A percentile compares a stretch with the other conserved stretches of the same genome.
Evolutionary conservation across 768 basidiomycete genomes (phyloP).

Genomic region (Rhizopogon roseolus): DNA sequence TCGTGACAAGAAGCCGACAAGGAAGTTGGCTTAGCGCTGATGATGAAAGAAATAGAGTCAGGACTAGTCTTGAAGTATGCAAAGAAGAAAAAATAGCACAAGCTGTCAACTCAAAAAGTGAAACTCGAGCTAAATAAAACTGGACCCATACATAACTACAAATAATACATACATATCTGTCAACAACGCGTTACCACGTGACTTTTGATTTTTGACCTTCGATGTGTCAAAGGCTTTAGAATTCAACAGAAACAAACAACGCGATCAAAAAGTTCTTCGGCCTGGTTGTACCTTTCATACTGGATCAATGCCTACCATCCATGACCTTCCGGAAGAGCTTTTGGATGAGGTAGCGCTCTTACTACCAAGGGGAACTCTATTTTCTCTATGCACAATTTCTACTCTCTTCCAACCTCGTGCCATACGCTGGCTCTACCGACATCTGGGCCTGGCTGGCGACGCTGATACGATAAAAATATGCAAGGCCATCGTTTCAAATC

Average conservation of each 20-base stretch:
- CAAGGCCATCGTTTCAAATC: slow-evolving; percentile 3
- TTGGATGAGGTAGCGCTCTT: neutral
- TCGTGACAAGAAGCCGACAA: slow-evolving; percentile 30
- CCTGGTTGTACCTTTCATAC: neutral
- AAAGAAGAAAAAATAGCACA: slow-evolving; percentile 8
- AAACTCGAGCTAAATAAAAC: slow-evolving; percentile 15
- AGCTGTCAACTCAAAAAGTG: slow-evolving; percentile 1
- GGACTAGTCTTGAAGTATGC: slow-evolving; percentile 12
- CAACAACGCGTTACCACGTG: slow-evolving; percentile 15
- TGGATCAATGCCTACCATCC: neutral
- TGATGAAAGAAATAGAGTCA: slow-evolving; percentile 9
- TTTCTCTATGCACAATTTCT: neutral
- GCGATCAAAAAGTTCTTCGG: neutral
- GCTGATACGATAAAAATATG: neutral
- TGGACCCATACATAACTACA: slow-evolving; percentile 20
- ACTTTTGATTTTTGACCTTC: slow-evolving; percentile 9
- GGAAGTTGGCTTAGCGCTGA: slow-evolving; percentile 23
- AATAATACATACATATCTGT: slow-evolving; percentile 12
- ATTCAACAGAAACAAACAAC: slow-evolving; percentile 1
- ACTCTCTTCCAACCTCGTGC: neutral
- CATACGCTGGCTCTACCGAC: slow-evolving; percentile 2
- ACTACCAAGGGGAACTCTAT: neutral
- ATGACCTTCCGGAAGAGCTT: slow-evolving; percentile 4
- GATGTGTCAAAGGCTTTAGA: neutral
- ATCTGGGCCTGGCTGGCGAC: neutral